Evolutionary conservation across 225 moss, liverwort and hornwort species (phyloP).

Genomic region (Physcomitrellopsis africana): DNA sequence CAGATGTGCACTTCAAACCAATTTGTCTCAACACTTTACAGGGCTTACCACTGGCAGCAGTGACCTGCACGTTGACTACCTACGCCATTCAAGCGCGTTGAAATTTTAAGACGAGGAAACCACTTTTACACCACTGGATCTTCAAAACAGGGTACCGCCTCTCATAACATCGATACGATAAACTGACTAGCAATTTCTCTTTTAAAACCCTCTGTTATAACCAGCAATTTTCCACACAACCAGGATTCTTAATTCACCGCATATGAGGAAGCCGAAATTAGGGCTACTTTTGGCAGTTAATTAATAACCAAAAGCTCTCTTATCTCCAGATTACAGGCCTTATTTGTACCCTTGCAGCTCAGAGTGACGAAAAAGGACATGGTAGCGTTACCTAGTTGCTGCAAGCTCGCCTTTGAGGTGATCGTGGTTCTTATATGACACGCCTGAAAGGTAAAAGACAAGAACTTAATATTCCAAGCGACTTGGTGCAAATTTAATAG

Average conservation of each 20-base stretch:
- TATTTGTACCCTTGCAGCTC: neutral
- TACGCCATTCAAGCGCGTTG: neutral
- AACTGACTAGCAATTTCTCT: no score
- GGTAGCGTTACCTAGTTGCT: constrained; percentile 38
- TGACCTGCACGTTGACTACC: neutral
- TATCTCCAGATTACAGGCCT: neutral
- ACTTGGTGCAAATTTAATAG: neutral
- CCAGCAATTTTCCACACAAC: neutral
- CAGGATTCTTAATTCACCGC: neutral
- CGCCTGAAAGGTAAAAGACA: constrained; percentile 43
- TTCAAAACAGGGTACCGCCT: neutral
- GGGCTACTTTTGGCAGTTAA: neutral
- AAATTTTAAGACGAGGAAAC: neutral
- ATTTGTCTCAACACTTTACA: neutral
- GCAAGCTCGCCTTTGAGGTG: constrained; percentile 34
- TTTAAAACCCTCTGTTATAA: no score
- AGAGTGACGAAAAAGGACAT: constrained; percentile 12
- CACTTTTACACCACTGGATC: no score
- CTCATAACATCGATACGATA: neutral
- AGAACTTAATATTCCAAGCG: neutral
- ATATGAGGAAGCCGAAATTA: no score
- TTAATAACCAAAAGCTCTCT: constrained; percentile 2
- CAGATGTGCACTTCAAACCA: constrained; percentile 16
- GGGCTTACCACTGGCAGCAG: neutral
- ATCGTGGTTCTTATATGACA: constrained; percentile 46